Evolutionary conservation across 768 basidiomycete genomes (phyloP).

Genomic region (Paxillus ammoniavirescens): DNA sequence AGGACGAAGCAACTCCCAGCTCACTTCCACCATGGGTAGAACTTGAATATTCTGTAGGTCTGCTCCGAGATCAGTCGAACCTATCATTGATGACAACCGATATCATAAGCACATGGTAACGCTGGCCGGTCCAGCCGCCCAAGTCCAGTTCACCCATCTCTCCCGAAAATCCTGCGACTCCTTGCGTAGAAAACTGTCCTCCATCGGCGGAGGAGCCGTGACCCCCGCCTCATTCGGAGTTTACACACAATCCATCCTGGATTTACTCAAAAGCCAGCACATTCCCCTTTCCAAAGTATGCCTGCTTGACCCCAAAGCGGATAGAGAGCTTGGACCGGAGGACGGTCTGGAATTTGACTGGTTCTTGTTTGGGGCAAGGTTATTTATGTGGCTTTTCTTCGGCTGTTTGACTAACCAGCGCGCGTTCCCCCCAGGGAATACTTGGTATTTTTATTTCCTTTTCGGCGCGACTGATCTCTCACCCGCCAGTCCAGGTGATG

Average conservation of each 20-base stretch:
- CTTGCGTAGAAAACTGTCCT: constrained; percentile 35
- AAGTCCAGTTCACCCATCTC: constrained; percentile 84
- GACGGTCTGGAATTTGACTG: constrained; percentile 83
- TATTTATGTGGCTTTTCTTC: neutral
- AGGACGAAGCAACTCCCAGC: constrained; percentile 74
- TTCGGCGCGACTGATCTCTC: neutral
- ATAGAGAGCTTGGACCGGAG: constrained; percentile 62
- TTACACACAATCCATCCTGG: constrained; percentile 20
- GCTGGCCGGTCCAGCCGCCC: constrained; percentile 62
- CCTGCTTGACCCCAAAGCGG: constrained; percentile 90
- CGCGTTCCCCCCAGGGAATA: constrained; percentile 47
- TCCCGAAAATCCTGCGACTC: constrained; percentile 66
- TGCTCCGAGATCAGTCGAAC: neutral
- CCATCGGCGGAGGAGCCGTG: neutral
- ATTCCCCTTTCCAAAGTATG: constrained; percentile 66
- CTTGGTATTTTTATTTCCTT: constrained; percentile 38
- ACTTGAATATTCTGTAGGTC: constrained; percentile 80
- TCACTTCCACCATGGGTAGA: constrained; percentile 88
- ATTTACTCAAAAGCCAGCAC: constrained; percentile 15
- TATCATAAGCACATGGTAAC: constrained; percentile 78
- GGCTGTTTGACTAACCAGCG: neutral
- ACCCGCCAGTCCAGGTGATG: constrained; percentile 64
- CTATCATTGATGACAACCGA: neutral
- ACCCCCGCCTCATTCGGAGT: constrained; percentile 21
- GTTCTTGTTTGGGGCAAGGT: constrained; percentile 86